Evolutionary conservation across 2,329 filamentous ascomycete genomes (phyloP).

Genomic region (Trichophyton verrucosum): DNA sequence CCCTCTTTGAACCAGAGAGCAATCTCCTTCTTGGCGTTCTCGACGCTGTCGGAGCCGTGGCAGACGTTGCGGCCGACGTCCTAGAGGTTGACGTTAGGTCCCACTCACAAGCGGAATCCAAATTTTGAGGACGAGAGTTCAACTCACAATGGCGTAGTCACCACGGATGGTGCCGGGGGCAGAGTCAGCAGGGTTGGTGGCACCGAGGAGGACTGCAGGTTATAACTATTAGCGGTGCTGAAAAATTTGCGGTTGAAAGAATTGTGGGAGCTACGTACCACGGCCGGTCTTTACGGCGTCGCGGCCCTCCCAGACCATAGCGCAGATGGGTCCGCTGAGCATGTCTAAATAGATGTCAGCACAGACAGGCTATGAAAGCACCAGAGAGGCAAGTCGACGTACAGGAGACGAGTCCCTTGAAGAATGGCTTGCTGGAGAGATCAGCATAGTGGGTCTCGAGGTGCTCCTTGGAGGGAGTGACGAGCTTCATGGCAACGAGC

Average conservation of each 20-base stretch:
- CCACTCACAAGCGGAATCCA: background rate
- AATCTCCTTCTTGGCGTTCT: constrained; percentile 99
- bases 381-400: constrained; percentile 29
- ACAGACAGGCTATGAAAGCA: background rate
- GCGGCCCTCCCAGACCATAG: constrained; percentile 99
- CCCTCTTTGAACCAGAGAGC: constrained; percentile 91
- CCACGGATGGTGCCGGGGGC: constrained; percentile 97
- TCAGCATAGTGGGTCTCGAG: constrained; percentile 97
- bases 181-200: constrained; percentile 94
- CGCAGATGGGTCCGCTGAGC: constrained; percentile 89
- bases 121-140: background rate
- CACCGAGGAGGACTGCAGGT: constrained; percentile 68
- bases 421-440: constrained; percentile 90
- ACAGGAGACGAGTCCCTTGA: constrained; percentile 87
- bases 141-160: constrained; percentile 62
- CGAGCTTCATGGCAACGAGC: constrained; percentile 94
- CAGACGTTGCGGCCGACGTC: constrained; percentile 96
- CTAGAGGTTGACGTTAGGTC: constrained; percentile 20
- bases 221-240: background rate
- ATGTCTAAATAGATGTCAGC: constrained; percentile 53
- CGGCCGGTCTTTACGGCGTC: constrained; percentile 98
- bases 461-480: constrained; percentile 79
- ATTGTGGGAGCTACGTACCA: constrained; percentile 40
- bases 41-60: constrained; percentile 97
- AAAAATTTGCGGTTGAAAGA: background rate